These are phyloP conservation scores for Sphaerulina populicola DNA, from an alignment of 2,329 filamentous ascomycete genomes.

Conservation along the genomic window DNA sequence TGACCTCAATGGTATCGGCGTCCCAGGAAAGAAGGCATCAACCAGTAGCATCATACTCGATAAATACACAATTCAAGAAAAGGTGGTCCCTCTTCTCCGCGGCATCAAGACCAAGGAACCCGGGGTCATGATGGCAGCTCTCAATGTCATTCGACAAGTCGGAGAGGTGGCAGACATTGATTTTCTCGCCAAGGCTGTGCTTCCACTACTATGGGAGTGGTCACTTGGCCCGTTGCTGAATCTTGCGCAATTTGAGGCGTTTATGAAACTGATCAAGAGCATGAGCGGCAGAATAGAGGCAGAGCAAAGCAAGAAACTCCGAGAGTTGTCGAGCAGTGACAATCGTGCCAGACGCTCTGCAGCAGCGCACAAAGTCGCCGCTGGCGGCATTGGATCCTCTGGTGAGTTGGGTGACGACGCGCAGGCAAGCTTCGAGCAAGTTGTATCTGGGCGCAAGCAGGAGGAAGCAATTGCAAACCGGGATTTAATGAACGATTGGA, in stretches of 20 bases:
- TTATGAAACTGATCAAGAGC: conserved; percentile 79
- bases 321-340: conserved; percentile 62
- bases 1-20: conserved; percentile 63
- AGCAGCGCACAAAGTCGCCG: conserved; percentile 64
- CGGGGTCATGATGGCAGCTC: conserved; percentile 88
- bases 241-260: conserved; percentile 73
- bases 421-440: conserved; percentile 73
- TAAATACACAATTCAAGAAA: conserved; percentile 97
- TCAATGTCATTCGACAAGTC: conserved; percentile 76
- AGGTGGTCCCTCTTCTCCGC: conserved; percentile 81
- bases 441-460: conserved; percentile 69
- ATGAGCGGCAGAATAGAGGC: conserved; percentile 74
- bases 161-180: conserved; percentile 76
- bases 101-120: conserved; percentile 97
- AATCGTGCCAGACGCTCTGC: conserved; percentile 33
- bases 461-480: conserved; percentile 28
- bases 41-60: conserved; percentile 60
- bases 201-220: conserved; percentile 88
- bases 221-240: conserved; percentile 82
- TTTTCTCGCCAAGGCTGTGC: conserved; percentile 81
- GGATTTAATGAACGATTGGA: conserved; percentile 41
- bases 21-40: conserved; percentile 36
- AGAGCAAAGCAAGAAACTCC: conserved; percentile 80
- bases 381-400: conserved; percentile 33
- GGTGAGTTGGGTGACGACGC: conserved; percentile 51